Percentiles rank a stretch among this genome's conserved stretches.
These are phyloP conservation scores for Fusarium sp. DNA, from an alignment of 2,329 filamentous ascomycete species.

Conservation along the genomic window DNA sequence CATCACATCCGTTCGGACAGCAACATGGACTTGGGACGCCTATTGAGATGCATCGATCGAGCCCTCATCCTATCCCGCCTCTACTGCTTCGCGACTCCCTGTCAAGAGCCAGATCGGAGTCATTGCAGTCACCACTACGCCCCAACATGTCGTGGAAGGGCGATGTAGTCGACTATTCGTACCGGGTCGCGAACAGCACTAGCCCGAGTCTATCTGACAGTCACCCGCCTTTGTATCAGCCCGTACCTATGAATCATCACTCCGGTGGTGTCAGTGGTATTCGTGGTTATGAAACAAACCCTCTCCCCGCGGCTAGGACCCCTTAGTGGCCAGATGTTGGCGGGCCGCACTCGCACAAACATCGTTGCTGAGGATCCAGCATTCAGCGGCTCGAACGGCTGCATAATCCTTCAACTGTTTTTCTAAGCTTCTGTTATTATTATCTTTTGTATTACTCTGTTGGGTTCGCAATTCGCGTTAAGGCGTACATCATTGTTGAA, in stretches of 20 bases:
- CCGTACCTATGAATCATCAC: conserved; percentile 59
- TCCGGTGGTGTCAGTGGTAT: conserved; percentile 9
- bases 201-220: conserved; percentile 63
- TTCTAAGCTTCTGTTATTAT: not conserved
- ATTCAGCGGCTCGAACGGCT: not conserved
- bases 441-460: conserved; percentile 9
- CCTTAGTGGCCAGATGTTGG: not conserved
- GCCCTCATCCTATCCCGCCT: conserved; percentile 68
- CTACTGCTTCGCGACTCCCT: conserved; percentile 70
- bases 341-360: not conserved
- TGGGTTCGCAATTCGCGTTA: conserved; percentile 25
- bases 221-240: conserved; percentile 65
- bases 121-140: conserved; percentile 69
- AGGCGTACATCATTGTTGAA: conserved; percentile 35
- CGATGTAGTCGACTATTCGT: conserved; percentile 70
- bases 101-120: conserved; percentile 69
- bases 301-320: conserved; percentile 14
- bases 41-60: conserved; percentile 61
- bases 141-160: conserved; percentile 75
- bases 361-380: not conserved
- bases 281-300: conserved; percentile 19
- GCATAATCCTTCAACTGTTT: not conserved
- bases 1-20: conserved; percentile 66
- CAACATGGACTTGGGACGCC: conserved; percentile 61
- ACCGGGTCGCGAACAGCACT: conserved; percentile 60